Conservation (phyloP, 2,329 filamentous ascomycete genomes). For the Diaporthe australafricana region DNA sequence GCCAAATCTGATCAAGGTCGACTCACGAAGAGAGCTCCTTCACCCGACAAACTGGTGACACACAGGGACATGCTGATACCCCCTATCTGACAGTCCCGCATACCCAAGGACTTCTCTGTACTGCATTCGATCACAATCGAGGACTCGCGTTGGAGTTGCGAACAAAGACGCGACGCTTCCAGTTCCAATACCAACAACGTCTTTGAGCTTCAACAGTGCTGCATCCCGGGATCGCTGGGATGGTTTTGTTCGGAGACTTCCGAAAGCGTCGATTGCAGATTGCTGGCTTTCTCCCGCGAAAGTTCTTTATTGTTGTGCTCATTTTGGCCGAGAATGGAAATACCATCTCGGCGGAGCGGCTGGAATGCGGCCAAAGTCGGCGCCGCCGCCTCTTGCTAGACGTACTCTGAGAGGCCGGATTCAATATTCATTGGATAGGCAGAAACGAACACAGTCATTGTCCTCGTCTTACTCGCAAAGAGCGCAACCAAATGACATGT, state of each 20-base stretch:
- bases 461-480: neutral
- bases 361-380: constrained; percentile 10
- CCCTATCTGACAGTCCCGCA: neutral
- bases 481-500: constrained; percentile 20
- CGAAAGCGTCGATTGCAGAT: constrained; percentile 31
- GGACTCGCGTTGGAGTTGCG: neutral
- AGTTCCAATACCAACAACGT: neutral
- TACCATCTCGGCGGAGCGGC: neutral
- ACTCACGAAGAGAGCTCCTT: neutral
- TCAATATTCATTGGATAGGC: neutral
- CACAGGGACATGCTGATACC: neutral
- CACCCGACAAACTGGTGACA: neutral
- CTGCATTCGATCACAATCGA: constrained; percentile 24
- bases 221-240: neutral
- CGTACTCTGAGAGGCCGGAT: constrained; percentile 8
- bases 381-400: neutral
- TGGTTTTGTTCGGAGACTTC: constrained; percentile 31
- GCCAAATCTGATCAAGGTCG: neutral
- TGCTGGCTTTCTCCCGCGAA: constrained; percentile 5
- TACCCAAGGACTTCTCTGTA: neutral
- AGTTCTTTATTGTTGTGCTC: neutral
- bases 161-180: constrained; percentile 28
- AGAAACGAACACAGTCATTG: constrained; percentile 33
- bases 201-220: constrained; percentile 14
- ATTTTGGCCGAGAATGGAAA: constrained; percentile 11